phyloP scores from a whole-genome alignment of 2,329 filamentous ascomycete species.

The Colletotrichum scovillei region DNA sequence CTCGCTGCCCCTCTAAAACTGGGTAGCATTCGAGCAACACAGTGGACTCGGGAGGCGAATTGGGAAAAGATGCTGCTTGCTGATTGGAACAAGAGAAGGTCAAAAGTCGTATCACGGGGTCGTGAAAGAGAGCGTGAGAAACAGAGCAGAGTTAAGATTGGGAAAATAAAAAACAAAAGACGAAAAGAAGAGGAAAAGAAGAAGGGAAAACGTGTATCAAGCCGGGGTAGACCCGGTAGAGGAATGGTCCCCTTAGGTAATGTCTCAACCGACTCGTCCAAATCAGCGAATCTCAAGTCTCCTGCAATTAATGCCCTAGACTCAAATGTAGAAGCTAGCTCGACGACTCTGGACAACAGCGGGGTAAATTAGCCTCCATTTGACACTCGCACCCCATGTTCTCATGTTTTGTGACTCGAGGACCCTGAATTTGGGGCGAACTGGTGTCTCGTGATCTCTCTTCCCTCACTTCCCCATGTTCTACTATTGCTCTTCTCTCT shows the following conservation, averaged over 20 bases:
- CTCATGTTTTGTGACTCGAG: not conserved
- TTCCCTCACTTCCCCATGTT: not conserved
- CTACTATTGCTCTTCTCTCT: not conserved
- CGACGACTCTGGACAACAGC: slow-evolving; percentile 12
- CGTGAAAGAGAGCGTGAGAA: not conserved
- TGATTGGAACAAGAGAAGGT: too few relatives aligned
- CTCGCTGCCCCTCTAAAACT: slow-evolving; percentile 6
- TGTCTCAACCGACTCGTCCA: not conserved
- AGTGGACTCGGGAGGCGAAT: not conserved
- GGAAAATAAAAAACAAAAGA: not conserved
- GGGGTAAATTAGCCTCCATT: not conserved
- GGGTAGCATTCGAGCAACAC: not conserved
- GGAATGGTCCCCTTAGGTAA: slow-evolving; percentile 20
- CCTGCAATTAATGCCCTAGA: too few relatives aligned
- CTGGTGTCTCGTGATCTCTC: not conserved
- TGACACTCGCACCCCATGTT: too few relatives aligned
- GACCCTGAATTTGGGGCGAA: slow-evolving; percentile 28
- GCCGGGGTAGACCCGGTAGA: slow-evolving; percentile 13
- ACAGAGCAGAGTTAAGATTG: not conserved
- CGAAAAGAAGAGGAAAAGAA: not conserved
- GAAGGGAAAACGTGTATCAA: not conserved
- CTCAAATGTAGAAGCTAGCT: not conserved
- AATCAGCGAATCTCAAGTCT: not conserved
- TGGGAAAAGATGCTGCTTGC: too few relatives aligned
- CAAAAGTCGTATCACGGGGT: too few relatives aligned